Percentiles rank a stretch among this genome's conserved stretches.
These are phyloP conservation scores for Volvox reticuliferus DNA, from an alignment of 139 green algal genomes.

Conservation along the genomic window DNA sequence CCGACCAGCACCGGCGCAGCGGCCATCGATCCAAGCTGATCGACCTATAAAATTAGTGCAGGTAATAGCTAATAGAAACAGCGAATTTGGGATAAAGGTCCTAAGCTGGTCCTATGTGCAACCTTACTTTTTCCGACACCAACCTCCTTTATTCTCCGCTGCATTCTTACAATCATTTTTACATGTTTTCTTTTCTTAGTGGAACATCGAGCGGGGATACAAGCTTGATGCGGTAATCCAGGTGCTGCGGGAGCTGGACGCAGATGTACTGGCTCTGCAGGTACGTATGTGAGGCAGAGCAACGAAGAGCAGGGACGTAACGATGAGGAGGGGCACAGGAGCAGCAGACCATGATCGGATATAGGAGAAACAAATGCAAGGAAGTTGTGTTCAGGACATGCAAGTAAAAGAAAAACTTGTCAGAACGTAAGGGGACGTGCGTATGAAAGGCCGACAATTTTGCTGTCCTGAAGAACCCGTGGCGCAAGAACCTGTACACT, in stretches of 20 bases:
- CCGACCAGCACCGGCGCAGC: background rate
- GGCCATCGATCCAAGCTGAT: background rate
- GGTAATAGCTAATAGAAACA: background rate
- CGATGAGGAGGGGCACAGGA: no score
- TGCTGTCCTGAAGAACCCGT: no score
- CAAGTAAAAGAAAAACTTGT: no score
- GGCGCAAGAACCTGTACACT: no score
- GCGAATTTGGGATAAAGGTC: no score
- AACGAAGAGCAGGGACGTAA: no score
- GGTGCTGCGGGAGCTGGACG: slow-evolving; percentile 76
- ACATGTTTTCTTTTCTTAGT: background rate
- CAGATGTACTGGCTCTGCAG: slow-evolving; percentile 84
- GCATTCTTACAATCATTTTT: background rate
- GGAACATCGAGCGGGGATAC: slow-evolving; percentile 85
- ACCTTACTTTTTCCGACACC: background rate
- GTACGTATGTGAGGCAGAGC: no score
- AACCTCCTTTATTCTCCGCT: background rate
- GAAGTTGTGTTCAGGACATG: background rate
- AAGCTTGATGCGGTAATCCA: slow-evolving; percentile 82
- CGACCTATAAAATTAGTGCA: slow-evolving; percentile 13
- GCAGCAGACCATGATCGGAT: no score
- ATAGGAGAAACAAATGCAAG: no score
- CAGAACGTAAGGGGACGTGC: no score
- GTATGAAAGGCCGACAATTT: no score
- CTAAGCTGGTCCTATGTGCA: no score